A percentile compares a stretch with the other conserved stretches of the same genome.
Conservation (phyloP, 2,329 filamentous ascomycete genomes). For the Kalmusia sp. region DNA sequence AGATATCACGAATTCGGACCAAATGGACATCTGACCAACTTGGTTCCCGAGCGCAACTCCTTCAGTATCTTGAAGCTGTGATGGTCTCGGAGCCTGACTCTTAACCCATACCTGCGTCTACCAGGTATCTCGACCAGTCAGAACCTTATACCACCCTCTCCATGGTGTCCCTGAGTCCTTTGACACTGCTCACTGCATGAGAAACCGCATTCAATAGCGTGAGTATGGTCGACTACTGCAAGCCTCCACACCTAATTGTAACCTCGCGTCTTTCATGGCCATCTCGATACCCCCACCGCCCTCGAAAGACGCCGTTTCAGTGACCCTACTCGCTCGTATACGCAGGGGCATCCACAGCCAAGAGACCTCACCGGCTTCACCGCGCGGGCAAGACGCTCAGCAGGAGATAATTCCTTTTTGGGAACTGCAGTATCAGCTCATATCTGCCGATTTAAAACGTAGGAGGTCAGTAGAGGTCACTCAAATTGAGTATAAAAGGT, state of each 20-base stretch:
- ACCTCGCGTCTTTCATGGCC: not conserved
- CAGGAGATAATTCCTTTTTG: not conserved
- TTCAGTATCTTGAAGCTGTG: not conserved
- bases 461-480: not conserved
- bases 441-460: not conserved
- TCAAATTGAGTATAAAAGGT: slow-evolving; percentile 15
- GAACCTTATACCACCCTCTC: not conserved
- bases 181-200: slow-evolving; percentile 5
- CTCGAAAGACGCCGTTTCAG: not conserved
- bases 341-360: not conserved
- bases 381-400: not conserved
- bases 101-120: not conserved
- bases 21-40: not conserved
- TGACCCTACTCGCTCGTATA: not conserved
- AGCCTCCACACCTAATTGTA: not conserved
- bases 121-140: not conserved
- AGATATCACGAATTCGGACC: not conserved
- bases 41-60: not conserved
- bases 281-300: not conserved
- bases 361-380: not conserved
- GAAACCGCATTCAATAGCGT: slow-evolving; percentile 4
- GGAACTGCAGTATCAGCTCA: not conserved
- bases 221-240: slow-evolving; percentile 5
- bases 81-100: not conserved
- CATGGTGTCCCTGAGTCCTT: not conserved